A percentile compares a stretch with the other conserved stretches of the same genome.
Conservation (phyloP, 805 yeast genomes). For the Ogataea pini region DNA sequence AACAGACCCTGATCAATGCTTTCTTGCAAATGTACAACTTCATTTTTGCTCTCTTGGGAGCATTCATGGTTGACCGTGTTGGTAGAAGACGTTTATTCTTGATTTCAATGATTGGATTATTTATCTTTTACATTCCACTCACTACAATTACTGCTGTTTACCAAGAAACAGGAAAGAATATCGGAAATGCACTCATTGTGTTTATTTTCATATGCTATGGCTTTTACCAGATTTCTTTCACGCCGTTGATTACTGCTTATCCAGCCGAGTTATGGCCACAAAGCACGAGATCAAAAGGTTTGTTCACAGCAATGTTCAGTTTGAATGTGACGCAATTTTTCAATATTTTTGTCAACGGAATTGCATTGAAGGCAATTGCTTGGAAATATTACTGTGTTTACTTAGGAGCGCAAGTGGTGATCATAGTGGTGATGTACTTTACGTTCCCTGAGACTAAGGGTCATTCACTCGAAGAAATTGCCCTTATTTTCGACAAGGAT, state of each 20-base stretch:
- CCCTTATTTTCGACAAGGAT: slow-evolving; percentile 13
- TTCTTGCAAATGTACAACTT: slow-evolving; percentile 49
- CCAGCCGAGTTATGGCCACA: slow-evolving; percentile 51
- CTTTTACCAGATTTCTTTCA: slow-evolving; percentile 43
- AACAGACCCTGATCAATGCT: slow-evolving; percentile 52
- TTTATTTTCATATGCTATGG: slow-evolving; percentile 33
- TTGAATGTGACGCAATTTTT: slow-evolving; percentile 20
- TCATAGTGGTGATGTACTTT: slow-evolving; percentile 25
- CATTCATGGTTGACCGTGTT: slow-evolving; percentile 32
- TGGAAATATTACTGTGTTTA: slow-evolving; percentile 40
- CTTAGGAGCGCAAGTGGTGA: slow-evolving; percentile 34
- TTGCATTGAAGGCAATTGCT: slow-evolving; percentile 39
- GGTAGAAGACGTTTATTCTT: slow-evolving; percentile 41
- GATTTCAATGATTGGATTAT: slow-evolving; percentile 38
- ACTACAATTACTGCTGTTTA: slow-evolving; percentile 45
- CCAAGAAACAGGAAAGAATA: slow-evolving; percentile 8
- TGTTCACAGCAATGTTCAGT: slow-evolving; percentile 39
- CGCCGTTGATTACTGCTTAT: slow-evolving; percentile 48
- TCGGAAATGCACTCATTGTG: slow-evolving; percentile 22
- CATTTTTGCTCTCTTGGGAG: slow-evolving; percentile 33
- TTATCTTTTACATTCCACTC: slow-evolving; percentile 42
- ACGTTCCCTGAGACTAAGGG: slow-evolving; percentile 51
- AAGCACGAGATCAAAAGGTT: slow-evolving; percentile 60
- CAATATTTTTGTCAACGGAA: slow-evolving; percentile 31
- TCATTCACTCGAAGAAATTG: slow-evolving; percentile 40